phyloP scores from a whole-genome alignment of 306 rosid genomes.

The Cicer yamashitae region DNA sequence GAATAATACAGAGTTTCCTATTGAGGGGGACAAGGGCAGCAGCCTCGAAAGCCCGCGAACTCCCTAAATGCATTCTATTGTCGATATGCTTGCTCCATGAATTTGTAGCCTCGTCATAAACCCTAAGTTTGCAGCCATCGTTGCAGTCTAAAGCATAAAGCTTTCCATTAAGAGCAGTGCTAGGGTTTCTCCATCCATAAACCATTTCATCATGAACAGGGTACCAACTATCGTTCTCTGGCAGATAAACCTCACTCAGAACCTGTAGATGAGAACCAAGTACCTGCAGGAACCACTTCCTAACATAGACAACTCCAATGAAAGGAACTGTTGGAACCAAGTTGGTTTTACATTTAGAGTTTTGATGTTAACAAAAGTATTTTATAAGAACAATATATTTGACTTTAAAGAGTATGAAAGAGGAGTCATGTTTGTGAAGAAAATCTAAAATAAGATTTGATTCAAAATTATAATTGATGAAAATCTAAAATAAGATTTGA shows the following conservation, averaged over 20 bases:
- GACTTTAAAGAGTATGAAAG: no score
- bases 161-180: constrained; percentile 68
- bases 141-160: constrained; percentile 84
- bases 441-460: no score
- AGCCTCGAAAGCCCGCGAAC: constrained; percentile 71
- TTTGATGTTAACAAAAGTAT: no score
- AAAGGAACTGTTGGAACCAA: constrained; percentile 54
- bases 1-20: constrained; percentile 73
- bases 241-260: constrained; percentile 79
- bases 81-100: constrained; percentile 78
- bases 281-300: constrained; percentile 87
- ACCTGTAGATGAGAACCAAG: constrained; percentile 82
- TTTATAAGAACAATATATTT: no score
- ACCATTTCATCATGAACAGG: constrained; percentile 81
- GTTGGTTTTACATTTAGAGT: no score
- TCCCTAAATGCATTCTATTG: constrained; percentile 75
- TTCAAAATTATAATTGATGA: no score
- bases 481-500: no score
- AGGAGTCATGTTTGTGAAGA: no score
- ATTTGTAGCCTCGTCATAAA: constrained; percentile 64
- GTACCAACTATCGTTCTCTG: constrained; percentile 70
- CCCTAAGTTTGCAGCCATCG: constrained; percentile 79
- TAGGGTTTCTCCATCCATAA: constrained; percentile 85
- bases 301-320: constrained; percentile 84
- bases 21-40: constrained; percentile 78